Evolutionary conservation across 805 yeast genomes (phyloP).

Genomic region (Candida fluviatilis): DNA sequence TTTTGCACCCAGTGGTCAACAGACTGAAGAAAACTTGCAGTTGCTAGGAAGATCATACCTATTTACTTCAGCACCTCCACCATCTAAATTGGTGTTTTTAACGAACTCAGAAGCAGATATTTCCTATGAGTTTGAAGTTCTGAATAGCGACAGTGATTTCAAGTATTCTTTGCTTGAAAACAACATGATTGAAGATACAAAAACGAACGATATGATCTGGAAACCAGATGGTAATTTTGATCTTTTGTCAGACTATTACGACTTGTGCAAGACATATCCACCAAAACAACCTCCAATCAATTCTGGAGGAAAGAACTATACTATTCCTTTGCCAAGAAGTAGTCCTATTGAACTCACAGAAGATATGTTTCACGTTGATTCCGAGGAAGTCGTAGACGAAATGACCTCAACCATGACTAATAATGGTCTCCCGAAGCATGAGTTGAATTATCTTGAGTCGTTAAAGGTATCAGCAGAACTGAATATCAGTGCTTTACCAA

Average conservation of each 20-base stretch:
- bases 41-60: slow-evolving; percentile 26
- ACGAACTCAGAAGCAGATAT: slow-evolving; percentile 14
- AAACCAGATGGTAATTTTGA: slow-evolving; percentile 3
- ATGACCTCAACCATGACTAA: no score
- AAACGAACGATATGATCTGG: neutral
- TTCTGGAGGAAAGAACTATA: neutral
- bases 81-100: slow-evolving; percentile 26
- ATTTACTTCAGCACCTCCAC: slow-evolving; percentile 23
- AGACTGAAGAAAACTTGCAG: slow-evolving; percentile 19
- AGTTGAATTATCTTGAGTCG: slow-evolving; percentile 15
- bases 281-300: slow-evolving; percentile 6
- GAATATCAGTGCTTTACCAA: slow-evolving; percentile 9
- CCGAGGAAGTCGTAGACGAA: slow-evolving; percentile 11
- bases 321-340: neutral
- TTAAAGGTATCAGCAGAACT: slow-evolving; percentile 12
- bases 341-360: slow-evolving; percentile 14
- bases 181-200: slow-evolving; percentile 14
- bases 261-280: slow-evolving; percentile 8
- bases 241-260: slow-evolving; percentile 12
- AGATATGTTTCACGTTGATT: slow-evolving; percentile 21
- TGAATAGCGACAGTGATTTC: slow-evolving; percentile 12
- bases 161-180: slow-evolving; percentile 19
- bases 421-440: slow-evolving; percentile 6
- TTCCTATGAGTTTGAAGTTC: slow-evolving; percentile 19
- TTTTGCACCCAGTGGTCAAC: slow-evolving; percentile 17